Evolutionary conservation across 129 eudicot genomes (phyloP).

Genomic region (Tanacetum coccineum): DNA sequence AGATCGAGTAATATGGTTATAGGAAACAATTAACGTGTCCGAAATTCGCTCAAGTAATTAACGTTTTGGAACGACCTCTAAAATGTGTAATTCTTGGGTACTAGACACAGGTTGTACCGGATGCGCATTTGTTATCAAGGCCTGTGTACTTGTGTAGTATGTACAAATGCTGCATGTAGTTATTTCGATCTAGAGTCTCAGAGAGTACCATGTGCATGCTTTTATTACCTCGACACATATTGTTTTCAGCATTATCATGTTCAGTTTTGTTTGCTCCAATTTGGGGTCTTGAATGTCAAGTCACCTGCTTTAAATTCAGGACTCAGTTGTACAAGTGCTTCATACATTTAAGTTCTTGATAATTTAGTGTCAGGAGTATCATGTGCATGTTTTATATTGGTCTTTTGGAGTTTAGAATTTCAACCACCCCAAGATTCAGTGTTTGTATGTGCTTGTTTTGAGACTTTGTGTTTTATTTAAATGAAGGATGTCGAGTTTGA

Average conservation of each 20-base stretch:
- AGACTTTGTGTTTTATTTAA: slow-evolving; percentile 11
- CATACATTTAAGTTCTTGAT: slow-evolving; percentile 11
- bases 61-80: too few relatives aligned
- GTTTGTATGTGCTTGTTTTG: neutral
- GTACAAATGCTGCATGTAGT: slow-evolving; percentile 14
- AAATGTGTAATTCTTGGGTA: too few relatives aligned
- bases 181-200: slow-evolving; percentile 1
- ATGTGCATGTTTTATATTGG: neutral
- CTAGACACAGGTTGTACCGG: too few relatives aligned
- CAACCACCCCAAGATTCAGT: neutral
- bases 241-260: slow-evolving; percentile 1
- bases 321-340: neutral
- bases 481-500: slow-evolving; percentile 61
- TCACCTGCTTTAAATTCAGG: slow-evolving; percentile 7
- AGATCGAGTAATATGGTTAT: too few relatives aligned
- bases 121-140: too few relatives aligned
- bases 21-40: too few relatives aligned
- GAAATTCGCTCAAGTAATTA: too few relatives aligned
- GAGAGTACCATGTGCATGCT: slow-evolving; percentile 7
- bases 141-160: neutral
- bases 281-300: slow-evolving; percentile 19
- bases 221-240: slow-evolving; percentile 7
- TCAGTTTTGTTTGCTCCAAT: slow-evolving; percentile 1
- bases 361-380: neutral
- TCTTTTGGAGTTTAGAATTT: too few relatives aligned